Base-by-base conservation (phyloP, 306 rosid species). In the Prinsepia uniflora region DNA sequence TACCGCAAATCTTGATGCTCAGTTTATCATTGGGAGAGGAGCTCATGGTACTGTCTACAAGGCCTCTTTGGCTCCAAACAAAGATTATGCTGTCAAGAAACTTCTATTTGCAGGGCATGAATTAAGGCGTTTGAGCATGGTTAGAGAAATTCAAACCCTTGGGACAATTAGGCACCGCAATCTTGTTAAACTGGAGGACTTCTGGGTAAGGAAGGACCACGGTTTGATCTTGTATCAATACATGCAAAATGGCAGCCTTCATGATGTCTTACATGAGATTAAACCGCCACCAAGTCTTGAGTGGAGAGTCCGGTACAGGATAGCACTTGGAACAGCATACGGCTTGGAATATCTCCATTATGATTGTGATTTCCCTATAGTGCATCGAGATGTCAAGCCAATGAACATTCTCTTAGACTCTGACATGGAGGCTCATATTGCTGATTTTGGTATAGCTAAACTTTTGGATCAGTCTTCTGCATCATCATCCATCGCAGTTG, bases 161-260 rank as follows among this genome's bases (percentile, higher is more conserved):
- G 94, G 92, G 49, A 76, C 56, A 68, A 83, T 88, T 50, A 84
- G 78, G 80, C 98, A 93, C 71, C 81, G 97, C 30, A 93, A 93
- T 83, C 84, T 93, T 43, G 76, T 93, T 9, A 83, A 73, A 80
- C 52, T 88, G 67, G 91, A 84, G 79, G 90, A 81, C 62, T 93
- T 81, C 71, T 90, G 92, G 92, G 66, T 81, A 6, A 67, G 76
- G 46, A 79, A 85, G 36, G 89, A 88, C 64, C 77, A 80, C 43
- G 93, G 97, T 71, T 71, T 93, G 19, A 78, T 93, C 74, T 70
- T 88, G 83, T 93, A 93, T n/a, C 65, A 17, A 41, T 88, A 83
- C 86, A 83, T 89, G 96, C 79, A 78, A 72, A 89, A 92, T 78
- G 98, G 98, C 48, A 89, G 98, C 82, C 96, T 92, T 52, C 82